Conservation (phyloP, 2,329 filamentous ascomycete genomes). For the Akanthomyces uredinophilus region DNA sequence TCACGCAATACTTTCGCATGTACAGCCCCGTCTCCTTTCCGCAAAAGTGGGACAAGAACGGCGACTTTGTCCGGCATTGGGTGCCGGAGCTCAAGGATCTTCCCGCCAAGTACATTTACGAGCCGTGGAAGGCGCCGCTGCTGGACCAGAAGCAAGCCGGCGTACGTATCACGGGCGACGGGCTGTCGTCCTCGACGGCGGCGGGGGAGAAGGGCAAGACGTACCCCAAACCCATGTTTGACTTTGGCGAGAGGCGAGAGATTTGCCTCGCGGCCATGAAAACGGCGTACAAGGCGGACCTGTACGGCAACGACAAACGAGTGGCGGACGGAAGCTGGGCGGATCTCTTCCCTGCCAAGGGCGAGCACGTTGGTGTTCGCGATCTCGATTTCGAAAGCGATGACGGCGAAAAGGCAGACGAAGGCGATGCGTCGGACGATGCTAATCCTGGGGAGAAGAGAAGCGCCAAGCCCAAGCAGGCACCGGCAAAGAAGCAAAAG, state of each 20-base stretch:
- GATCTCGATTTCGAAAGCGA: conserved; percentile 29
- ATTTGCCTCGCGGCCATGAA: conserved; percentile 66
- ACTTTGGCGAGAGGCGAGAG: conserved; percentile 59
- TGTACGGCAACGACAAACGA: conserved; percentile 58
- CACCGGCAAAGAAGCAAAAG: conserved; percentile 20
- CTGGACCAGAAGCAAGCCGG: conserved; percentile 64
- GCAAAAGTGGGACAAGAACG: conserved; percentile 70
- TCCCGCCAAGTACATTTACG: conserved; percentile 68
- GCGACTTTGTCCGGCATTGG: conserved; percentile 58
- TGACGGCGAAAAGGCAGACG: conserved; percentile 29
- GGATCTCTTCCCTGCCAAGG: conserved; percentile 37
- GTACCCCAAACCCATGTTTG: conserved; percentile 75
- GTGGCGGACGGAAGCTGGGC: conserved; percentile 58
- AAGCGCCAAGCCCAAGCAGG: conserved; percentile 14
- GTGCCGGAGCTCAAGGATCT: conserved; percentile 61
- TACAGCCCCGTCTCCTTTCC: conserved; percentile 68
- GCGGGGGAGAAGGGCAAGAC: conserved; percentile 32
- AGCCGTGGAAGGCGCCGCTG: conserved; percentile 70
- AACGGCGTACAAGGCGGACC: conserved; percentile 58
- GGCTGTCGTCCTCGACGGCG: conserved; percentile 30
- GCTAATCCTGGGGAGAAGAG: conserved; percentile 22
- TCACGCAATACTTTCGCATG: conserved; percentile 63
- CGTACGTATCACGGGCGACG: conserved; percentile 55
- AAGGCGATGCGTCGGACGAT: conserved; percentile 22
- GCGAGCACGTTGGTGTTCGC: conserved; percentile 34